Evolutionary conservation across 768 basidiomycete species (phyloP), one percentile per base, ranked within the genome.

Genomic region (Mycena haematopus): DNA sequence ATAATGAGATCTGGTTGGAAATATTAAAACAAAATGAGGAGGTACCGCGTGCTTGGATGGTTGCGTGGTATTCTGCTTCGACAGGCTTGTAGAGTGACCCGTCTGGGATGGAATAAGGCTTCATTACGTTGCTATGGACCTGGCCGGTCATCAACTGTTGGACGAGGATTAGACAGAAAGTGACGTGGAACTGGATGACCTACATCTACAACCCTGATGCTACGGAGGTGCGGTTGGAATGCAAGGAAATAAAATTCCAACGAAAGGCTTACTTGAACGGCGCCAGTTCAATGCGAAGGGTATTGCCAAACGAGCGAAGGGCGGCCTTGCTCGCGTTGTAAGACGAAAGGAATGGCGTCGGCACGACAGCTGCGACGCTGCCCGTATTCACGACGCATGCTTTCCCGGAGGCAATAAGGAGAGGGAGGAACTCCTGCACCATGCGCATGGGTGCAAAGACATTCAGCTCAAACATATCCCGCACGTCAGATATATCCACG

Each of bases 281-380:
- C 44, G 62, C 69, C 44, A 76, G 57, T 50, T 76, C 75, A 2
- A 75, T 59, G 10, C 75, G 68, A 13, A 76, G 56, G 0, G 72
- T 73, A 45, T 76, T 66, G 11, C 68, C 55, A 38, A 71, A 73
- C 15, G 69, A 36, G 42, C 69, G 64, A 6, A 76, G 53, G 3
- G 74, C 75, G 5, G 75, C 75, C 52, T 76, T 76, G 42, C 52
- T 67, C 13, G 69, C 58, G 49, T 73, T 73, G 50, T 74, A 76
- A 5, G 63, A 55, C n/a, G 58, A 60, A 24, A 69, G 56, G 51
- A 73, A 74, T 7, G 74, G 71, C 22, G 62, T 44, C 13, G 75
- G 75, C 3, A 73, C 45, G 10, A 75, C 49, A 7, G 59, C 68
- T 21, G 66, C 60, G 17, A 72, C 55, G 54, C 44, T 57, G 9